These are phyloP conservation scores for Ceratocystis lukuohia DNA, from an alignment of 2,329 filamentous ascomycete genomes.

Conservation along the genomic window DNA sequence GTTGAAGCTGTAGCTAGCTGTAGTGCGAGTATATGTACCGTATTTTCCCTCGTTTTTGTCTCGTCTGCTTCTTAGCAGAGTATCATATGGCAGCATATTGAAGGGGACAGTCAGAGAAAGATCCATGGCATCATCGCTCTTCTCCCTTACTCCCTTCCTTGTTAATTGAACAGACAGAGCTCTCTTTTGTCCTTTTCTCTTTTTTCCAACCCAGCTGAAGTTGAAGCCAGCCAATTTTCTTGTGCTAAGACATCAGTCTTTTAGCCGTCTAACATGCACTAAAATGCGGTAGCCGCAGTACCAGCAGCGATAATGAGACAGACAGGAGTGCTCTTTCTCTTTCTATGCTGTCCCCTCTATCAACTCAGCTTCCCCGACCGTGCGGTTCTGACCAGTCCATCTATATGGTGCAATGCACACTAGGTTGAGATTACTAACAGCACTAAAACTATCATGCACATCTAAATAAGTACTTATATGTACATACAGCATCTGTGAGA, in stretches of 20 bases:
- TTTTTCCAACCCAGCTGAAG: not conserved
- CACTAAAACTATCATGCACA: not conserved
- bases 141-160: not conserved
- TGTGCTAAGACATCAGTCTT: not conserved
- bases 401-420: not conserved
- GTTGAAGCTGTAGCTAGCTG: not conserved
- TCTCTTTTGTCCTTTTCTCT: not conserved
- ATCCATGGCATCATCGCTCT: too few species aligned
- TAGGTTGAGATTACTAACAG: not conserved
- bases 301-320: not conserved
- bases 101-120: too few species aligned
- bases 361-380: not conserved
- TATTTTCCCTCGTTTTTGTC: not conserved
- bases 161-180: not conserved
- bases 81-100: too few species aligned
- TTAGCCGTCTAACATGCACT: not conserved
- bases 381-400: not conserved
- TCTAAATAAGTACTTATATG: not conserved
- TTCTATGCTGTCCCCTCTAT: not conserved
- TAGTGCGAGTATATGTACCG: not conserved
- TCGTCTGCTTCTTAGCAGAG: not conserved
- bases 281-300: not conserved
- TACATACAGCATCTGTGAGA: not conserved
- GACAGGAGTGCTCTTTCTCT: not conserved
- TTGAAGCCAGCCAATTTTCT: not conserved